phyloP scores from a whole-genome alignment of 176 grass and related monocot genomes.

The Tillandsia fasciculata region DNA sequence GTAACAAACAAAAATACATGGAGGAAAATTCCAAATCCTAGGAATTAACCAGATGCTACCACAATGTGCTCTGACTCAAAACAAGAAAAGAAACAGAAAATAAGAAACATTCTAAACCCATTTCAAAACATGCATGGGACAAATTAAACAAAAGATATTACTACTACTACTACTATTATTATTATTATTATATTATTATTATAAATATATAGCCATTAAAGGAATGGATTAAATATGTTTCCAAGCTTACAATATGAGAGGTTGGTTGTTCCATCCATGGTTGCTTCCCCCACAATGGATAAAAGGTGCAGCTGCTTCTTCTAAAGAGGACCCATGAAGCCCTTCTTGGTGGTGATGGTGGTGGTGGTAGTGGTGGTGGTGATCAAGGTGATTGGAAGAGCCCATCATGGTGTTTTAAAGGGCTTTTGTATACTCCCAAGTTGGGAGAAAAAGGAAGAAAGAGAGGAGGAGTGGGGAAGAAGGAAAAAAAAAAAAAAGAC shows the following conservation, averaged over 20 bases:
- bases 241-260: slow-evolving; percentile 22
- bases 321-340: slow-evolving; percentile 16
- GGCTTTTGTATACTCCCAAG: slow-evolving; percentile 19
- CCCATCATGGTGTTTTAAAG: slow-evolving; percentile 32
- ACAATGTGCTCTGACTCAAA: not conserved
- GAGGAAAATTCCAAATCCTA: slow-evolving; percentile 90
- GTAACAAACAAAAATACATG: slow-evolving; percentile 42
- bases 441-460: slow-evolving; percentile 8
- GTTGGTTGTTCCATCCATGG: slow-evolving; percentile 37
- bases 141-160: slow-evolving; percentile 8
- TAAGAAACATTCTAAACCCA: not conserved
- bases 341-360: slow-evolving; percentile 13
- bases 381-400: slow-evolving; percentile 28
- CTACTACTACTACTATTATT: no score
- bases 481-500: not conserved
- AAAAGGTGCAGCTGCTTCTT: slow-evolving; percentile 6
- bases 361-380: slow-evolving; percentile 21
- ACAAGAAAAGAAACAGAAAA: not conserved
- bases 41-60: slow-evolving; percentile 23
- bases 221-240: no score
- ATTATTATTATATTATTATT: no score
- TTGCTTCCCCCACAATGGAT: not conserved
- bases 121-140: not conserved
- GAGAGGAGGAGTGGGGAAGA: not conserved
- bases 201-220: not conserved